Evolutionary conservation across 331 rosid species (phyloP).

Genomic region (Dryas integrifolia): DNA sequence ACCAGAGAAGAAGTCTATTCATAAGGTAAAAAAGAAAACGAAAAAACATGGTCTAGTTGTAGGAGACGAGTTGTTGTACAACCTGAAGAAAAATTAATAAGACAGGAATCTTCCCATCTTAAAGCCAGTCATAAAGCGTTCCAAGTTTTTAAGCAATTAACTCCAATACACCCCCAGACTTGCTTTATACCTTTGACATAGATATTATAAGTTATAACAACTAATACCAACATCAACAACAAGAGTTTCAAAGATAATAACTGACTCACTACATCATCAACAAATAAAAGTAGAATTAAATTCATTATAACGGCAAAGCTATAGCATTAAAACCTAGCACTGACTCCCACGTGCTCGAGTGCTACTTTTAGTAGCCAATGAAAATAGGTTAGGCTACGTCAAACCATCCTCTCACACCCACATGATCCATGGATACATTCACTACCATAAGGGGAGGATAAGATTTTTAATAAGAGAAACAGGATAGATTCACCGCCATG

Average conservation of each 20-base stretch:
- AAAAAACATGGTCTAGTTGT: neutral
- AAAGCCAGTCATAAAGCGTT: too few relatives aligned
- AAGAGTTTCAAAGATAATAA: neutral
- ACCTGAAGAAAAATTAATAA: neutral
- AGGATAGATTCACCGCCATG: neutral
- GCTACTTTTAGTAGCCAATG: neutral
- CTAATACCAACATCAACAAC: neutral
- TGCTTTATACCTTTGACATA: too few relatives aligned
- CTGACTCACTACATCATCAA: neutral
- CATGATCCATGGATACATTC: neutral
- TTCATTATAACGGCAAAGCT: neutral
- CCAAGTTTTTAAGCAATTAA: too few relatives aligned
- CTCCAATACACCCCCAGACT: too few relatives aligned
- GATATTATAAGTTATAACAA: neutral
- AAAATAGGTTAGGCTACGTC: too few relatives aligned
- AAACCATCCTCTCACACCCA: neutral
- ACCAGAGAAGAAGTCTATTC: neutral
- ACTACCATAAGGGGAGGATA: too few relatives aligned
- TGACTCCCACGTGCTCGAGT: neutral
- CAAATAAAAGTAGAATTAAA: neutral
- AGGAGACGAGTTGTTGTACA: neutral
- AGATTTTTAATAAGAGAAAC: too few relatives aligned
- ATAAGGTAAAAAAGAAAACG: neutral
- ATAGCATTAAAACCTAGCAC: neutral
- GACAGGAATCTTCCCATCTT: neutral